Conservation (phyloP, 305 asterid species). For the Solanum hybrid region DNA sequence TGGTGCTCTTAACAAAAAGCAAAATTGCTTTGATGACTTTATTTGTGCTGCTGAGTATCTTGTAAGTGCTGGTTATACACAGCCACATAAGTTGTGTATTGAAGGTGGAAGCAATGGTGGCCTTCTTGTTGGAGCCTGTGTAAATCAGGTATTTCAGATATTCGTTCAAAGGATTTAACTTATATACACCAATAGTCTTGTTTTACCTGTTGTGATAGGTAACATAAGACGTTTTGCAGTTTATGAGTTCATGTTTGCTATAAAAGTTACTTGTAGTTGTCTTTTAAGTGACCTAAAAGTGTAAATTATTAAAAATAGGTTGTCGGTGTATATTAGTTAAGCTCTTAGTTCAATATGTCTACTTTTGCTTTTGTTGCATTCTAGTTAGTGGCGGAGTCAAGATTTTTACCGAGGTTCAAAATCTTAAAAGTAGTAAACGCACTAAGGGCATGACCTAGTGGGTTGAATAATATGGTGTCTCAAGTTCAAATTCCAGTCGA, state of each 20-base stretch:
- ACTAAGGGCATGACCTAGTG: neutral
- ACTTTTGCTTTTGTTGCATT: neutral
- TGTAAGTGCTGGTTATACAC: slow-evolving; percentile 78
- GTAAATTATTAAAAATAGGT: neutral
- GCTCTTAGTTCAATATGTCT: neutral
- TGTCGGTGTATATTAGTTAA: neutral
- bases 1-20: slow-evolving; percentile 72
- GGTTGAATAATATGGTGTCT: neutral
- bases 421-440: neutral
- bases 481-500: neutral
- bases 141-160: slow-evolving; percentile 62
- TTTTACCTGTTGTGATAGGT: neutral
- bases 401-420: neutral
- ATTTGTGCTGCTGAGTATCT: slow-evolving; percentile 76
- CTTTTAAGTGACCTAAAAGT: neutral
- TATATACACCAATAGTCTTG: neutral
- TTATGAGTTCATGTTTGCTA: neutral
- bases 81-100: slow-evolving; percentile 70
- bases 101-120: slow-evolving; percentile 99
- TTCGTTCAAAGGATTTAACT: neutral
- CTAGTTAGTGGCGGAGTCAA: neutral
- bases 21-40: slow-evolving; percentile 86
- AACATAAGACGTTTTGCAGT: neutral
- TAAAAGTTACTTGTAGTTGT: neutral
- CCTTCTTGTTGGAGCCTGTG: slow-evolving; percentile 85